These are phyloP conservation scores for Trypanosoma avium DNA, from an alignment of 208 protist genomes.

Conservation along the genomic window DNA sequence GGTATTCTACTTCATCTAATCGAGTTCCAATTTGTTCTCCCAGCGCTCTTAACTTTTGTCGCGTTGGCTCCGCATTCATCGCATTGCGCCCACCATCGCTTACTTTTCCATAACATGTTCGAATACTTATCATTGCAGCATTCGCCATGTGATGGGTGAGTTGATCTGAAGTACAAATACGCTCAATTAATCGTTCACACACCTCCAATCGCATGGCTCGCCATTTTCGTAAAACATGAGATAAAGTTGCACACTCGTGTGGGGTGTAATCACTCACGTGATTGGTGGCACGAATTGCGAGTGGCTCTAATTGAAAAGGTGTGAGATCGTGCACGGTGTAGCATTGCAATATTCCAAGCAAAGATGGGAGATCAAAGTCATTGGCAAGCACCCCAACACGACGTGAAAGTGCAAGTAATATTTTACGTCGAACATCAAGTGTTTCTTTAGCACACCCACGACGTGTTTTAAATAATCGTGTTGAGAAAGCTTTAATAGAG, in stretches of 20 bases:
- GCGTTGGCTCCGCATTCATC: constrained; percentile 81
- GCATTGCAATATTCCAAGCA: constrained; percentile 88
- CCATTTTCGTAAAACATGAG: constrained; percentile 80
- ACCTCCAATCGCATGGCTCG: constrained; percentile 79
- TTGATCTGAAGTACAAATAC: constrained; percentile 75
- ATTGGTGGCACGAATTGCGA: constrained; percentile 83
- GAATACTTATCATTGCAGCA: constrained; percentile 67
- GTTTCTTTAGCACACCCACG: constrained; percentile 81
- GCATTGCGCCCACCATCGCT: constrained; percentile 82
- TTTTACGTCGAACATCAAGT: constrained; percentile 79
- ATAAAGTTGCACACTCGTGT: constrained; percentile 83
- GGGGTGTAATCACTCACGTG: constrained; percentile 83
- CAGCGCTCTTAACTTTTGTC: constrained; percentile 84
- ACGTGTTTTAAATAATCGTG: constrained; percentile 85
- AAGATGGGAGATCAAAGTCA: constrained; percentile 84
- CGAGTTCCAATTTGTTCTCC: constrained; percentile 81
- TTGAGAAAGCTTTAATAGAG: constrained; percentile 85
- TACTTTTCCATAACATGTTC: constrained; percentile 66
- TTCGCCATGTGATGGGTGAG: constrained; percentile 84
- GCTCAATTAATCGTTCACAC: constrained; percentile 81
- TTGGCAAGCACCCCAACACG: constrained; percentile 82
- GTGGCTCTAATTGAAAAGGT: constrained; percentile 62
- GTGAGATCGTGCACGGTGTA: constrained; percentile 88
- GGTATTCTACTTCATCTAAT: constrained; percentile 79
- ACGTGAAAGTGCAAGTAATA: constrained; percentile 71